These are phyloP conservation scores for Colletotrichum cordylinicola DNA, from an alignment of 2,329 filamentous ascomycete genomes.

Conservation along the genomic window DNA sequence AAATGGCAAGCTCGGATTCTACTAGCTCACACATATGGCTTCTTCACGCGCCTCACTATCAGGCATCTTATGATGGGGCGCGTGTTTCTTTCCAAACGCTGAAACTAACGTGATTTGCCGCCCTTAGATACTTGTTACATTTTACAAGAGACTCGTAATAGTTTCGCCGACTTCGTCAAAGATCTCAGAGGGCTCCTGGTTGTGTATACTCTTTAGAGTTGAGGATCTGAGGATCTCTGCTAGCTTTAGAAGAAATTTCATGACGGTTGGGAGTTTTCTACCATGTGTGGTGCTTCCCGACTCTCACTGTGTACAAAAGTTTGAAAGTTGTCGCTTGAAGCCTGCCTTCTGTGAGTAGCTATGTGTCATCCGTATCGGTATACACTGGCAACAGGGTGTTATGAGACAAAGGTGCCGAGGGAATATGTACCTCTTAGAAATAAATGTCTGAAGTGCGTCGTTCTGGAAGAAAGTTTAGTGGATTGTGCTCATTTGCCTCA, in stretches of 20 bases:
- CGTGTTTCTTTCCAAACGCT: too few relatives aligned
- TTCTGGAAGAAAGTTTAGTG: neutral
- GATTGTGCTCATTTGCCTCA: too few relatives aligned
- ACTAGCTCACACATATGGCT: neutral
- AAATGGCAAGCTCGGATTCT: too few relatives aligned
- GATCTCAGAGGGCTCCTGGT: neutral
- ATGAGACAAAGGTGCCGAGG: neutral
- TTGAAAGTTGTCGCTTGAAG: neutral
- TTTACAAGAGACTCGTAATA: too few relatives aligned
- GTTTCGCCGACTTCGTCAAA: neutral
- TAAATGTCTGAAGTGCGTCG: neutral
- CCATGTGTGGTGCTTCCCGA: too few relatives aligned
- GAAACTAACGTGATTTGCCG: too few relatives aligned
- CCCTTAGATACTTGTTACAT: too few relatives aligned
- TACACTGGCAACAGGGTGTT: too few relatives aligned
- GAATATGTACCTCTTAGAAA: neutral
- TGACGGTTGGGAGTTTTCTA: too few relatives aligned
- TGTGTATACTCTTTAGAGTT: neutral
- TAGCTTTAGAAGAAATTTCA: neutral
- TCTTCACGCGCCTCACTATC: accelerated
- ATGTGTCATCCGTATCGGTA: neutral
- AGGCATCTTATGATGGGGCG: neutral
- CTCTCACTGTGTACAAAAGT: accelerated
- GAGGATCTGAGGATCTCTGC: neutral
- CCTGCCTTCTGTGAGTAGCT: neutral